Evolutionary conservation across 2,329 filamentous ascomycete genomes (phyloP), one percentile per base, ranked within the genome.

Genomic region (Daldinia eschscholtzii): DNA sequence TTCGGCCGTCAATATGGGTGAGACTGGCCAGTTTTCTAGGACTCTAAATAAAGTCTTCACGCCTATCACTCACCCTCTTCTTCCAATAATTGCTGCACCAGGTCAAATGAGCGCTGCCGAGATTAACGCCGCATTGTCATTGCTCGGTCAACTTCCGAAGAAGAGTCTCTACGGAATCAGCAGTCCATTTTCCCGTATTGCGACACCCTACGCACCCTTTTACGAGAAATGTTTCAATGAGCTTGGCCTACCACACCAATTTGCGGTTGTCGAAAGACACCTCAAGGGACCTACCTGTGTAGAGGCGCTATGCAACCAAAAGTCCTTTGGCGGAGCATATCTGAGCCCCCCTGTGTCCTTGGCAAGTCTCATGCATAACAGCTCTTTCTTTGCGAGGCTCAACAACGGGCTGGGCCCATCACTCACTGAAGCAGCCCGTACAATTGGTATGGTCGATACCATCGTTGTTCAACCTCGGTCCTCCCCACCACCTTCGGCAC

Each of bases 1-100:
- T 37, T 96, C 93, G 1, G 93, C 92, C 6, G 88, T 97, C 72
- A 96, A 96, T 79, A 96, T 96, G 92, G 92, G 92, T 28, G 90
- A 93, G 73, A 88, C 89, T n/a, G 93, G 93, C 10, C 93, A 97
- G 76, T 88, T 97, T 57, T 96, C 93, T 0, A 87, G 93, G 74
- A 92, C 92, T 0, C 83, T 96, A 65, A 97, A 97, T 80, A 93
- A 91, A 63, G 91, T 95, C 68, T 95, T 97, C 78, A 94, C 93
- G 0, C 93, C 93, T 28, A 94, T 97, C 76, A 97, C 93, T 0
- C 93, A 97, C 75, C 93, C 93, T 1, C 83, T 96, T 9, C 84
- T 97, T 3, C 93, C 93, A 7, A 90, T 94, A 76, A 93, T 96
- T 65, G 93, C 93, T 26, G 93, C 93, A 0, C 93, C 93, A 0